Evolutionary conservation across 2,329 filamentous ascomycete species (phyloP).

Genomic region (Neopestalotiopsis rosae): DNA sequence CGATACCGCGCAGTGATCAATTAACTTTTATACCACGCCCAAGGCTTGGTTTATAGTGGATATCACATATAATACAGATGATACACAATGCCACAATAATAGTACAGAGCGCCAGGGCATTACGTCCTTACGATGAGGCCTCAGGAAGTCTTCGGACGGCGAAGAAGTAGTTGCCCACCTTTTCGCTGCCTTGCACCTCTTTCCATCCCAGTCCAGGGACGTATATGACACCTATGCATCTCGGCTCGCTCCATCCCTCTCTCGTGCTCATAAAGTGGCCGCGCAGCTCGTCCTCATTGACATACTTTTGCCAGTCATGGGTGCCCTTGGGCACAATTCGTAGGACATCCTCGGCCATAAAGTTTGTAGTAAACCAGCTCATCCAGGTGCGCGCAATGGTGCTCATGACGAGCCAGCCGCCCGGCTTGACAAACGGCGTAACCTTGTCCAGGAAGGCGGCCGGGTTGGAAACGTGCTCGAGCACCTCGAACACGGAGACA

Average conservation of each 20-base stretch:
- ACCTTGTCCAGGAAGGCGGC: constrained; percentile 75
- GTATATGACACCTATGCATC: constrained; percentile 83
- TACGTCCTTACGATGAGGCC: background rate
- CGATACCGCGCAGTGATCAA: too few species aligned
- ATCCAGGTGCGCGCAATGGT: constrained; percentile 91
- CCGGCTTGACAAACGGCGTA: constrained; percentile 79
- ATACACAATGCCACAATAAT: constrained; percentile 12
- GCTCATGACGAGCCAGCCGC: constrained; percentile 90
- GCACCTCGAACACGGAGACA: constrained; percentile 89
- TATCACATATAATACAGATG: constrained; percentile 6
- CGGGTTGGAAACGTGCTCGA: constrained; percentile 87
- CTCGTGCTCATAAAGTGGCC: constrained; percentile 56
- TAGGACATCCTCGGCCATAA: constrained; percentile 87
- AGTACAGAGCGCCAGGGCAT: background rate
- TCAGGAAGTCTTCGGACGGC: constrained; percentile 57
- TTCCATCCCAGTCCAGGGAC: constrained; percentile 91
- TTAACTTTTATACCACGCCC: too few species aligned
- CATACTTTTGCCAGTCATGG: constrained; percentile 96
- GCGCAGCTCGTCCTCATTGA: constrained; percentile 81
- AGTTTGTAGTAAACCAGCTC: constrained; percentile 90
- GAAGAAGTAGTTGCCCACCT: constrained; percentile 95
- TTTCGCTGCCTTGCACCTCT: constrained; percentile 80
- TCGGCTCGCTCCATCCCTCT: constrained; percentile 62
- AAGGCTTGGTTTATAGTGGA: background rate
- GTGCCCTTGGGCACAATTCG: constrained; percentile 90